Evolutionary conservation across 768 basidiomycete species (phyloP).

Genomic region (Holtermannia corniformis): DNA sequence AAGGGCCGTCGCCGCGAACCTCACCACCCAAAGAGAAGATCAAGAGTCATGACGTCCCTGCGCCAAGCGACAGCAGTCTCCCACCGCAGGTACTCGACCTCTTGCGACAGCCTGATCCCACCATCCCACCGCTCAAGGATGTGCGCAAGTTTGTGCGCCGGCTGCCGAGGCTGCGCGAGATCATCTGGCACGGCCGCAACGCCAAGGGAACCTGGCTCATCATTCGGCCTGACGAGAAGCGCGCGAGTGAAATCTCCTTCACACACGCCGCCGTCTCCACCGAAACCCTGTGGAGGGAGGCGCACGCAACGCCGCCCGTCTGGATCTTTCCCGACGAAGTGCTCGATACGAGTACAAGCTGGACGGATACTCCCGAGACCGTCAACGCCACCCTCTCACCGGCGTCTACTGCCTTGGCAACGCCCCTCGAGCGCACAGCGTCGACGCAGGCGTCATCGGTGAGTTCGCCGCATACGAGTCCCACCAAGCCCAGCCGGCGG

Average conservation of each 20-base stretch:
- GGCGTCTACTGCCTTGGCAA: neutral
- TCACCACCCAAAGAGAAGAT: too few relatives aligned
- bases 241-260: conserved; percentile 6
- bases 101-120: conserved; percentile 4
- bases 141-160: conserved; percentile 10
- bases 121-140: conserved; percentile 11
- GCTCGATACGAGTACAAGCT: too few relatives aligned
- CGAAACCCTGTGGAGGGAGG: conserved; percentile 1
- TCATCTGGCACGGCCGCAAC: conserved; percentile 11
- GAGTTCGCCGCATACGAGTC: neutral
- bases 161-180: conserved; percentile 3
- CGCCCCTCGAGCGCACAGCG: too few relatives aligned
- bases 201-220: conserved; percentile 15
- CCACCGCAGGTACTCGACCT: too few relatives aligned
- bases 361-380: too few relatives aligned
- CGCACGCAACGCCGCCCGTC: neutral
- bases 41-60: too few relatives aligned
- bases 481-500: neutral
- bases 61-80: too few relatives aligned
- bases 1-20: too few relatives aligned
- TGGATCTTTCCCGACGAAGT: neutral
- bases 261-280: conserved; percentile 5
- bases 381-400: neutral
- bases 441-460: neutral
- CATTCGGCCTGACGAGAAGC: neutral